These are phyloP conservation scores for Penicillium simplicissimum DNA, from an alignment of 495 filamentous ascomycete genomes.

Conservation along the genomic window DNA sequence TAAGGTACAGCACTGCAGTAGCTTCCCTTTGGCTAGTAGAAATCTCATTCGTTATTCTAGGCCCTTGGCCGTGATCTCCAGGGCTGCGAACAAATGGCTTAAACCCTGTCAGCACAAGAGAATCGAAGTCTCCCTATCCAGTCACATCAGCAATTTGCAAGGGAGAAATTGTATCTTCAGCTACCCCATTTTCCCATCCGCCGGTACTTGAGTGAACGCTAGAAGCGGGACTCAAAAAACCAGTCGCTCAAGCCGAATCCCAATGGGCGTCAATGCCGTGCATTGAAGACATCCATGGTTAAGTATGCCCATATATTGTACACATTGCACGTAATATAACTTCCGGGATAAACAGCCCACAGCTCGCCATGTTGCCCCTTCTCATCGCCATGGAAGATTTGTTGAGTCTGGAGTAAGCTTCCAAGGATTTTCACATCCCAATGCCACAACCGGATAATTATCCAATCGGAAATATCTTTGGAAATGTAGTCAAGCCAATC, in stretches of 20 bases:
- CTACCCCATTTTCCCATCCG: constrained; percentile 16
- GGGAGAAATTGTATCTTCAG: constrained; percentile 17
- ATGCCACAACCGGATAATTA: background rate
- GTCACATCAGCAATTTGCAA: constrained; percentile 20
- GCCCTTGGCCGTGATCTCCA: background rate
- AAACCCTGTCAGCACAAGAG: constrained; percentile 12
- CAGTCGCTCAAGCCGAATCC: background rate
- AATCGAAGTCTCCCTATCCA: constrained; percentile 34
- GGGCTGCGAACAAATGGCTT: background rate
- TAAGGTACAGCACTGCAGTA: background rate
- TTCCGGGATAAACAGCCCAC: background rate
- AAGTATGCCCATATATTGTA: background rate
- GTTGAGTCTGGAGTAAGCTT: no score
- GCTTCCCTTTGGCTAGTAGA: background rate
- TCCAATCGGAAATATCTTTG: background rate
- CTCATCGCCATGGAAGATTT: background rate
- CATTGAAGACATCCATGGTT: background rate
- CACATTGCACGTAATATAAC: background rate
- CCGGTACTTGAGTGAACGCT: constrained; percentile 5
- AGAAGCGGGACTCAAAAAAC: background rate
- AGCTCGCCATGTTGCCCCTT: background rate
- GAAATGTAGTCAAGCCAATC: background rate
- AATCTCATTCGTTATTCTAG: background rate
- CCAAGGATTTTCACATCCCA: background rate
- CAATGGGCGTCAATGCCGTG: background rate